These are phyloP conservation scores for Xylogone sp. DNA, from an alignment of 2,329 filamentous ascomycete genomes.

Conservation along the genomic window DNA sequence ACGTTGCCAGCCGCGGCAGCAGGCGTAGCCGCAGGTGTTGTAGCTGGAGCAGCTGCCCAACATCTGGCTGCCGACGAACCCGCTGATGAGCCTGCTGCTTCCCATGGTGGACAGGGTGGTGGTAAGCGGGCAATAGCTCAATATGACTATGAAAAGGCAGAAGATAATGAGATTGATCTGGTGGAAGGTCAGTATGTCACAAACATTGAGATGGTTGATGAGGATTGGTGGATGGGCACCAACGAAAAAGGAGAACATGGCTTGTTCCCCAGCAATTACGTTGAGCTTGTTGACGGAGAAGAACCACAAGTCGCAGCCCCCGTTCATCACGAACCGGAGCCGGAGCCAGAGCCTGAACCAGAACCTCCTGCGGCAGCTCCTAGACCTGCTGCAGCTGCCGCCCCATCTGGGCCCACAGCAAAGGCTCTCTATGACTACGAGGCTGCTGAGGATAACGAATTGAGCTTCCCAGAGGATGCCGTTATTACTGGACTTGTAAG, in stretches of 20 bases:
- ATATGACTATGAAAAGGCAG: conserved; percentile 96
- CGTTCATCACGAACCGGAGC: conserved; percentile 17
- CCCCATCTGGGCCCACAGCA: conserved; percentile 56
- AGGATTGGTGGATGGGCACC: conserved; percentile 98
- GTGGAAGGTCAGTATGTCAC: conserved; percentile 83
- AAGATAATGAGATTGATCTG: conserved; percentile 94
- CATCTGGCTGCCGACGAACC: conserved; percentile 51
- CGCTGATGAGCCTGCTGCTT: conserved; percentile 57
- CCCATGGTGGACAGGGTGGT: conserved; percentile 42
- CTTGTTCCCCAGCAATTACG: conserved; percentile 96
- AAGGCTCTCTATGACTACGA: conserved; percentile 94
- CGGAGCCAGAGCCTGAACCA: conserved; percentile 29
- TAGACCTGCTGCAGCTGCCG: conserved; percentile 30
- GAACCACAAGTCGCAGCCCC: conserved; percentile 27
- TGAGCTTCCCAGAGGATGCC: conserved; percentile 85
- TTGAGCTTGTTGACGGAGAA: conserved; percentile 69
- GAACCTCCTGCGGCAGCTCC: conserved; percentile 34
- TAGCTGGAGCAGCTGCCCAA: not conserved
- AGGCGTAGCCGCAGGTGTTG: not conserved
- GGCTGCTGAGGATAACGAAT: conserved; percentile 87
- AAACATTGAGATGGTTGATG: conserved; percentile 95
- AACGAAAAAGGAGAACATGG: conserved; percentile 82
- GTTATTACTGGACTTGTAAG: conserved; percentile 74
- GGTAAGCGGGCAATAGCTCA: conserved; percentile 75
- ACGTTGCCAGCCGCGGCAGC: conserved; percentile 44